A percentile compares a stretch with the other conserved stretches of the same genome.
These are phyloP conservation scores for Candida yuanshanica DNA, from an alignment of 805 yeast genomes.

Conservation along the genomic window DNA sequence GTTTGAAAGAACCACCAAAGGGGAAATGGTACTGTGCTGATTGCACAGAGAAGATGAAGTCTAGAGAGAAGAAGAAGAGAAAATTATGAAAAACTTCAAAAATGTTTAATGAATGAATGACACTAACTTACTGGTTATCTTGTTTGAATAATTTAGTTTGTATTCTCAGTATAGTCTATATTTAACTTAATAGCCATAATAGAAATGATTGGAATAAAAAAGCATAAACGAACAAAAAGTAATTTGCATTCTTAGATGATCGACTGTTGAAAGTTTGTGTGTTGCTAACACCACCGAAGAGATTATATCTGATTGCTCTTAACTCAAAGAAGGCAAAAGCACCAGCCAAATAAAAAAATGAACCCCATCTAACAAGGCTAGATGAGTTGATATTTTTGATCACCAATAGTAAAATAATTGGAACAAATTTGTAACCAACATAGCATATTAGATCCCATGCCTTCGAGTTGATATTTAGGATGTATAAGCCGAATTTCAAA, in stretches of 20 bases:
- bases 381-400: constrained; percentile 41
- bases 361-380: constrained; percentile 41
- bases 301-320: constrained; percentile 43
- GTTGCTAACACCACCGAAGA: constrained; percentile 36
- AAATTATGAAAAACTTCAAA: constrained; percentile 11
- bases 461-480: constrained; percentile 64
- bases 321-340: constrained; percentile 63
- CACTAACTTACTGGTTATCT: not conserved
- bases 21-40: constrained; percentile 95
- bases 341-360: constrained; percentile 43
- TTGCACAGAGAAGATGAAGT: constrained; percentile 43
- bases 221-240: constrained; percentile 79
- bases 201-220: constrained; percentile 72
- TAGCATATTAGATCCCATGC: constrained; percentile 83
- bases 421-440: constrained; percentile 92
- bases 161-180: not conserved
- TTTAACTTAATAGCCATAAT: constrained; percentile 57
- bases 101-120: constrained; percentile 1
- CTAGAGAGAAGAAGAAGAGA: constrained; percentile 20
- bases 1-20: constrained; percentile 79
- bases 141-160: not conserved
- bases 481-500: constrained; percentile 76
- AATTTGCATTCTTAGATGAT: constrained; percentile 75
- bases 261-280: constrained; percentile 57
- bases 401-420: constrained; percentile 54